These are phyloP conservation scores for Pseudognaphalium luteoalbum DNA, from an alignment of 129 eudicot genomes.

Conservation along the genomic window DNA sequence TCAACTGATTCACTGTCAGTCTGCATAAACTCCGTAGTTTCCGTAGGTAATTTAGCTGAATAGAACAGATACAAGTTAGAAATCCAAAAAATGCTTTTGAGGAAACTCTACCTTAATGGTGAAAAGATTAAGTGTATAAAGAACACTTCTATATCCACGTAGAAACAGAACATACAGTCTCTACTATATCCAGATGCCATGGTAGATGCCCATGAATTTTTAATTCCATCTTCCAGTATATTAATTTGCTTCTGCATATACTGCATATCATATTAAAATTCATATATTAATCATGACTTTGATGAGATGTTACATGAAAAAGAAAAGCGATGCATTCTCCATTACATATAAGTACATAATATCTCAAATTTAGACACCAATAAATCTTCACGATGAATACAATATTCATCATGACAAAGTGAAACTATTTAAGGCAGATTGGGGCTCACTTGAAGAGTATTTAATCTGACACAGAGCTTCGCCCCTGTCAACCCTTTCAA, in stretches of 20 bases:
- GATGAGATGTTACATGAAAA: background rate
- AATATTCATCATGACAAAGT: background rate
- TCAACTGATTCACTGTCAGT: slow-evolving; percentile 66
- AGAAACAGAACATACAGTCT: slow-evolving; percentile 53
- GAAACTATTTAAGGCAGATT: slow-evolving; percentile 17
- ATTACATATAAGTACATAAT: slow-evolving; percentile 4
- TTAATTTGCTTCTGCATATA: slow-evolving; percentile 78
- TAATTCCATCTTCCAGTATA: slow-evolving; percentile 77
- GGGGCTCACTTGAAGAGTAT: slow-evolving; percentile 83
- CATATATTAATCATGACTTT: slow-evolving; percentile 17
- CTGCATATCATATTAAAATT: slow-evolving; percentile 45
- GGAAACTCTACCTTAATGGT: background rate
- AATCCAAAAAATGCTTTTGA: slow-evolving; percentile 2
- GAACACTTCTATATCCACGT: slow-evolving; percentile 5
- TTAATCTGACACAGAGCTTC: slow-evolving; percentile 84
- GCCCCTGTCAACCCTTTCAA: slow-evolving; percentile 58
- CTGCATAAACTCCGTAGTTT: slow-evolving; percentile 35
- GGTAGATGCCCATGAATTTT: slow-evolving; percentile 74
- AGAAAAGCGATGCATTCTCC: background rate
- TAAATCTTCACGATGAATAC: background rate
- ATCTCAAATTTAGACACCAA: background rate
- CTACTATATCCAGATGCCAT: slow-evolving; percentile 29
- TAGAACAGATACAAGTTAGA: slow-evolving; percentile 29
- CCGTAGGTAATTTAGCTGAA: slow-evolving; percentile 51
- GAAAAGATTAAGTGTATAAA: background rate